Conservation (phyloP, 495 filamentous ascomycete genomes). For the Jackrogersella multiformis region DNA sequence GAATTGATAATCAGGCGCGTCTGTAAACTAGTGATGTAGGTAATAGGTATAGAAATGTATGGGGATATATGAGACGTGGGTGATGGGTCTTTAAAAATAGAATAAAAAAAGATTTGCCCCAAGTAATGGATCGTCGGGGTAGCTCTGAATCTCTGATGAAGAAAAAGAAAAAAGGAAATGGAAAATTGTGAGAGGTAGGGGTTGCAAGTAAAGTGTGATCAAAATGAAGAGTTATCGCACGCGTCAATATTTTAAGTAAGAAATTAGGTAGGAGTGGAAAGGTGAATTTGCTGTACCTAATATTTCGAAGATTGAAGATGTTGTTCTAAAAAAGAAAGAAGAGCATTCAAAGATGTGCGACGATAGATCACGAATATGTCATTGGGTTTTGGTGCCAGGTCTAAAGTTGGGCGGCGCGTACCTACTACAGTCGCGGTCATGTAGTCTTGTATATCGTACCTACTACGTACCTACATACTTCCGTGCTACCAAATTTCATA, state of each 20-base stretch:
- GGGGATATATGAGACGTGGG: too few relatives aligned
- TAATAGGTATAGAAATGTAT: too few relatives aligned
- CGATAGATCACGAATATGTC: conserved; percentile 19
- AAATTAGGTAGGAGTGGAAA: not conserved
- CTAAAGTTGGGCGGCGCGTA: conserved; percentile 39
- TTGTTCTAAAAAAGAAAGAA: not conserved
- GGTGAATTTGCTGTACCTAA: not conserved
- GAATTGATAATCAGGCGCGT: conserved; percentile 1
- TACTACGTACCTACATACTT: not conserved
- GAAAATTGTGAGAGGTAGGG: not conserved
- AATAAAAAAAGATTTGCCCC: too few relatives aligned
- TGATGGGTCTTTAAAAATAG: too few relatives aligned
- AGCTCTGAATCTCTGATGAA: too few relatives aligned
- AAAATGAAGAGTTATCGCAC: not conserved
- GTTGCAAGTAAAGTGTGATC: not conserved
- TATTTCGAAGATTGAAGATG: not conserved
- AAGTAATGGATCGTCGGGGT: not conserved
- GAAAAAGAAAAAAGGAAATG: not conserved
- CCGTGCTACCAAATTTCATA: conserved; percentile 18
- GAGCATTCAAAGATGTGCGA: not conserved
- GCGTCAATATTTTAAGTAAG: not conserved
- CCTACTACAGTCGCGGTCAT: conserved; percentile 22
- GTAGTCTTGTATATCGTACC: not conserved
- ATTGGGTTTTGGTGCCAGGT: conserved; percentile 36
- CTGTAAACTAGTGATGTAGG: not conserved